Conservation (phyloP, 2,329 filamentous ascomycete genomes). For the Cladosporium sp. region DNA sequence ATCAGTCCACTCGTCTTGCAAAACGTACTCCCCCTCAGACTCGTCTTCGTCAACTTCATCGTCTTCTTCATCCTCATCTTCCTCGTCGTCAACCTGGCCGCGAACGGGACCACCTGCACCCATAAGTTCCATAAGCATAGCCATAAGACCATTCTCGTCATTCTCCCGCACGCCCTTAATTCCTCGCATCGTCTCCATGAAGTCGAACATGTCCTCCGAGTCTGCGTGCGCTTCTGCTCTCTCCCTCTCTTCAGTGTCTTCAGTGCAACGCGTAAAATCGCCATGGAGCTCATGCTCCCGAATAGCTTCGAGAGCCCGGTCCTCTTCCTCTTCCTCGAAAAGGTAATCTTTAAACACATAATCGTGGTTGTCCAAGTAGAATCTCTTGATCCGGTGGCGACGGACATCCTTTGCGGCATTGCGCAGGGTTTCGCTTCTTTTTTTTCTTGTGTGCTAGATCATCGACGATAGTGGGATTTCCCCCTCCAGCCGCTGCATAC, state of each 20-base stretch:
- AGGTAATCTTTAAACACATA: not conserved
- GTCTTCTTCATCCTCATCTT: no score
- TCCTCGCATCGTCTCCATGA: not conserved
- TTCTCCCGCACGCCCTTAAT: not conserved
- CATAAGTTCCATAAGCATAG: not conserved
- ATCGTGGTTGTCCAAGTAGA: not conserved
- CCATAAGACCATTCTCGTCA: not conserved
- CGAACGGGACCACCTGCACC: not conserved
- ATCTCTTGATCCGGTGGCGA: not conserved
- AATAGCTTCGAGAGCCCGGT: not conserved
- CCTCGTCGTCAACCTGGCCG: no score
- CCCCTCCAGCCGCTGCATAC: no score
- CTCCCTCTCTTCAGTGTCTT: not conserved
- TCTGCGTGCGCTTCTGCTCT: no score
- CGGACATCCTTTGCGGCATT: not conserved
- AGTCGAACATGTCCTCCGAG: not conserved
- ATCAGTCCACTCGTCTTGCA: not conserved
- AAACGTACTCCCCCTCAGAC: not conserved
- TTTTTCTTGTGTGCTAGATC: not conserved
- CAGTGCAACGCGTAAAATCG: not conserved
- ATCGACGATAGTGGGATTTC: no score
- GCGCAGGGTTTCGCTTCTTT: not conserved
- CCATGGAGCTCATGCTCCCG: not conserved
- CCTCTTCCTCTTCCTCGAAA: not conserved
- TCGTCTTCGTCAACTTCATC: no score